Evolutionary conservation across 2,329 filamentous ascomycete species (phyloP).

Genomic region (Scorias spongiosa): DNA sequence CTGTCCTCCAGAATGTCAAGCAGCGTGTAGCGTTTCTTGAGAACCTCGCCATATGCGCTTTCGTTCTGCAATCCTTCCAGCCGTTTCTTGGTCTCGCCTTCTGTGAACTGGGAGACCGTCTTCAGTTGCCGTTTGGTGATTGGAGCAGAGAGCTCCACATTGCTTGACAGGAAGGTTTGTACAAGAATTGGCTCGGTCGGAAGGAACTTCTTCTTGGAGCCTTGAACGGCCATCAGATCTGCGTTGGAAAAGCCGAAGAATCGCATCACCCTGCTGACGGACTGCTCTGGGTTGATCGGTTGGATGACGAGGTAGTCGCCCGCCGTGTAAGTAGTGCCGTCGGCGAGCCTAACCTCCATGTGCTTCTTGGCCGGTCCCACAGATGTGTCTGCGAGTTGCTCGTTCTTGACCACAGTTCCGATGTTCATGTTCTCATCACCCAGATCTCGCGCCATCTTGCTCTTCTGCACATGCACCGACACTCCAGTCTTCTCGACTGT

Average conservation of each 20-base stretch:
- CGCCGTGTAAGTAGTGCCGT: slow-evolving; percentile 45
- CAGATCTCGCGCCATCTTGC: slow-evolving; percentile 1
- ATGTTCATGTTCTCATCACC: background rate
- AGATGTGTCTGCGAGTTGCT: slow-evolving; percentile 32
- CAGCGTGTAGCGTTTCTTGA: background rate
- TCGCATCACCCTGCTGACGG: slow-evolving; percentile 45
- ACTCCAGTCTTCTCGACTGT: slow-evolving; percentile 1
- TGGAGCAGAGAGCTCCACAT: slow-evolving; percentile 55
- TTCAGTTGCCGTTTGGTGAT: slow-evolving; percentile 32
- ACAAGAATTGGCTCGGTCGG: slow-evolving; percentile 47
- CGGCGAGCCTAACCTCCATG: slow-evolving; percentile 29
- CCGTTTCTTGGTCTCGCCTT: slow-evolving; percentile 21
- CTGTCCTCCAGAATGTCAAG: background rate
- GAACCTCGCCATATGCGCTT: background rate
- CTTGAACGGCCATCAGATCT: slow-evolving; percentile 23
- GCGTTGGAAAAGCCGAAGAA: slow-evolving; percentile 54
- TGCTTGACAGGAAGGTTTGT: slow-evolving; percentile 47
- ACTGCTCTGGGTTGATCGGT: slow-evolving; percentile 48
- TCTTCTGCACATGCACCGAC: background rate
- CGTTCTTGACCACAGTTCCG: slow-evolving; percentile 37
- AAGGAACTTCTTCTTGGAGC: slow-evolving; percentile 48
- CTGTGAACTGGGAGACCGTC: background rate
- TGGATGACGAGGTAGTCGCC: slow-evolving; percentile 27
- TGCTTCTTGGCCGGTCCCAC: slow-evolving; percentile 42
- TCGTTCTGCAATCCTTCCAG: slow-evolving; percentile 13